Evolutionary conservation across 2,329 filamentous ascomycete species (phyloP).

Genomic region (Aureobasidium sp.): DNA sequence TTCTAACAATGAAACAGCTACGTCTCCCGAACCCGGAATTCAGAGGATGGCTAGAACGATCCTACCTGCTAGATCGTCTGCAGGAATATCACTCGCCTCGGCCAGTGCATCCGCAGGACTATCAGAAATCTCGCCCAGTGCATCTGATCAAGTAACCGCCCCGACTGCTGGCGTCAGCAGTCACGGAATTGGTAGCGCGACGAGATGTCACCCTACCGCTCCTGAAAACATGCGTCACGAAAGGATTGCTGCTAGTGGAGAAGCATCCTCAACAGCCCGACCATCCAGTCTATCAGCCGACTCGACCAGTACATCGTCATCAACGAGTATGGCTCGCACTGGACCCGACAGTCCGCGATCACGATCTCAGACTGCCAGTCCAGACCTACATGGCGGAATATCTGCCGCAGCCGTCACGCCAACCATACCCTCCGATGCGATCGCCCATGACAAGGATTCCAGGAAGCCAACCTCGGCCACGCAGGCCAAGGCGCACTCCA

Average conservation of each 20-base stretch:
- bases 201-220: not conserved
- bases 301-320: not conserved
- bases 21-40: not conserved
- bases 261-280: not conserved
- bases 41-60: not conserved
- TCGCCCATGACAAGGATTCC: not conserved
- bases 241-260: not conserved
- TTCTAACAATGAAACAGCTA: not conserved
- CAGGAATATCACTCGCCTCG: not conserved
- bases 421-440: not conserved
- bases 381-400: not conserved
- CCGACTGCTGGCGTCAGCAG: not conserved
- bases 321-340: not conserved
- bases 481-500: not conserved
- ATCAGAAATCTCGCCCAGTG: not conserved
- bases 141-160: not conserved
- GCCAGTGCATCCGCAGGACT: too few relatives aligned
- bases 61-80: not conserved
- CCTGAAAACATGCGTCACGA: not conserved
- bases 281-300: not conserved
- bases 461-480: not conserved
- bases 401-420: not conserved
- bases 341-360: not conserved
- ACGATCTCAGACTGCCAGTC: not conserved
- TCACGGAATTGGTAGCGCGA: not conserved